These are phyloP conservation scores for Thelonectria olida DNA, from an alignment of 2,329 filamentous ascomycete genomes.

Conservation along the genomic window DNA sequence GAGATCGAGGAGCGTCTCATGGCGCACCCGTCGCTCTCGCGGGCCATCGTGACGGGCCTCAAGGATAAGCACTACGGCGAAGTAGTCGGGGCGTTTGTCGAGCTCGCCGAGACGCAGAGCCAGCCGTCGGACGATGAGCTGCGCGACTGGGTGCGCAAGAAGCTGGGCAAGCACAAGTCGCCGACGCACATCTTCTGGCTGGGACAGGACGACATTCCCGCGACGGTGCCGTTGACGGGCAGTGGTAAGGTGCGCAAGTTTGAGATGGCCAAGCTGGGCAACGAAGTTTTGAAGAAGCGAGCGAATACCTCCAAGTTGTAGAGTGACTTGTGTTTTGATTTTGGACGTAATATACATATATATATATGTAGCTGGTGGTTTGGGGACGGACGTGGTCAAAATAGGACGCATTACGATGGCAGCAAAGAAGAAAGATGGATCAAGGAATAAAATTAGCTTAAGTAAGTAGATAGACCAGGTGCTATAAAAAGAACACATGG, in stretches of 20 bases:
- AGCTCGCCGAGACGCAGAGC: slow-evolving; percentile 45
- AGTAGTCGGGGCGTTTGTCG: slow-evolving; percentile 74
- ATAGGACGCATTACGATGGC: no score
- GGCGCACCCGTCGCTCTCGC: slow-evolving; percentile 67
- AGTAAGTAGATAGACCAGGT: neutral
- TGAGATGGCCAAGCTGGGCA: slow-evolving; percentile 66
- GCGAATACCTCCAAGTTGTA: slow-evolving; percentile 58
- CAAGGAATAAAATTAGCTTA: neutral
- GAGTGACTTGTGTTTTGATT: neutral
- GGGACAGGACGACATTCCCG: slow-evolving; percentile 66
- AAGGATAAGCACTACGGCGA: slow-evolving; percentile 78
- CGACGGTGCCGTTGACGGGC: slow-evolving; percentile 70
- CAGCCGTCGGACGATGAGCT: slow-evolving; percentile 63
- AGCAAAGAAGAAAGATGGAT: no score
- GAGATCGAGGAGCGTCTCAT: slow-evolving; percentile 80
- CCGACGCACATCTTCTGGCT: slow-evolving; percentile 81
- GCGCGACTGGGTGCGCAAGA: slow-evolving; percentile 69
- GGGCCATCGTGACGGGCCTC: slow-evolving; percentile 76
- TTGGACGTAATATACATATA: no score
- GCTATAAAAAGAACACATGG: no score
- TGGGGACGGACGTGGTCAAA: no score
- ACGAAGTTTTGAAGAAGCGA: slow-evolving; percentile 62
- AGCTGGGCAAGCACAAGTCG: slow-evolving; percentile 73
- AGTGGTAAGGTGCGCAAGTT: slow-evolving; percentile 78
- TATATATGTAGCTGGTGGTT: no score